Conservation (phyloP, 768 basidiomycete species). For the Tylopilus plumbeoviolaceoides region DNA sequence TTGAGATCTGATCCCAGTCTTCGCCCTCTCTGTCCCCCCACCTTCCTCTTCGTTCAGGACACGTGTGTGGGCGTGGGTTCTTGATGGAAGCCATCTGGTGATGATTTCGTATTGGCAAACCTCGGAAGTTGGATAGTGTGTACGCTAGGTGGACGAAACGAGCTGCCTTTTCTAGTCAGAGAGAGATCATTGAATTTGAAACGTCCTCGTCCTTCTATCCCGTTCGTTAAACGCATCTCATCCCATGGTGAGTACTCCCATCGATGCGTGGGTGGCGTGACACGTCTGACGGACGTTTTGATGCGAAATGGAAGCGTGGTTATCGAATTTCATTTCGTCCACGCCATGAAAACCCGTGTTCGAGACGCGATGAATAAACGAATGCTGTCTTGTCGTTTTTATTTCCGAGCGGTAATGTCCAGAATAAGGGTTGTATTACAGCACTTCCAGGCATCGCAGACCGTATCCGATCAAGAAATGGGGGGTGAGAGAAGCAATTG, state of each 20-base stretch:
- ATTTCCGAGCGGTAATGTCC: slow-evolving; percentile 24
- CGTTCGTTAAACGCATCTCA: too few relatives aligned
- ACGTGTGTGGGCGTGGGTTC: slow-evolving; percentile 1
- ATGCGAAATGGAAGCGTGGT: neutral
- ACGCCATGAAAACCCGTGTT: neutral
- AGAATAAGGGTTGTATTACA: slow-evolving; percentile 32
- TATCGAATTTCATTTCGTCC: neutral
- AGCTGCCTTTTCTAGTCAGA: slow-evolving; percentile 9
- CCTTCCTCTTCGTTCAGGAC: neutral
- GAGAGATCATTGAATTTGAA: neutral
- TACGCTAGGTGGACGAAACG: neutral
- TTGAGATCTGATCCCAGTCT: slow-evolving; percentile 20
- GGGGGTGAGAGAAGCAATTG: slow-evolving; percentile 6
- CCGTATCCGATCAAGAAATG: slow-evolving; percentile 28
- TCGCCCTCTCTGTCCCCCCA: too few relatives aligned
- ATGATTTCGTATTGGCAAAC: neutral
- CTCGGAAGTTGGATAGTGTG: slow-evolving; percentile 3
- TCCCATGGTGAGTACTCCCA: too few relatives aligned
- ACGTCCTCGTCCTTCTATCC: neutral
- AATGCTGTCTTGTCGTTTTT: neutral
- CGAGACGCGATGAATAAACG: neutral
- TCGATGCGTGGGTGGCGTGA: neutral
- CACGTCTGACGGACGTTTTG: neutral
- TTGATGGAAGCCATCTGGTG: slow-evolving; percentile 2
- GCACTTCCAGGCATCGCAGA: slow-evolving; percentile 35